Conservation (phyloP, 2,329 filamentous ascomycete species). For the Diaporthe sp. region DNA sequence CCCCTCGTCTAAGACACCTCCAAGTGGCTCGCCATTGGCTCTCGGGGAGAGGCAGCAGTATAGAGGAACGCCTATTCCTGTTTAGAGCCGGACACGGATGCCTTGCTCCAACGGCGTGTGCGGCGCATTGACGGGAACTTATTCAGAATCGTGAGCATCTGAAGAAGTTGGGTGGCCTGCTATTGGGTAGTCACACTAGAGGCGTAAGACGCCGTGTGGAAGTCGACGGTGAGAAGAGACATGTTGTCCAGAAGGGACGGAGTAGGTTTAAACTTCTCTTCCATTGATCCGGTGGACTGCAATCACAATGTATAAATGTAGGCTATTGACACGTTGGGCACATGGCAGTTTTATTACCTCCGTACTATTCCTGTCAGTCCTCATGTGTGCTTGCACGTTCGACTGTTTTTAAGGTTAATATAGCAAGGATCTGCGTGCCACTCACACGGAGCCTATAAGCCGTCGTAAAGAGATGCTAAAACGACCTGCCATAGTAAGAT, state of each 20-base stretch:
- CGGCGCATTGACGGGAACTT: background rate
- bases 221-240: background rate
- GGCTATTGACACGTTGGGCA: background rate
- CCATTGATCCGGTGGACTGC: constrained; percentile 9
- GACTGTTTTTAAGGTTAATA: background rate
- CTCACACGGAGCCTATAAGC: constrained; percentile 1
- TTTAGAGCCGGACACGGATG: background rate
- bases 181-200: background rate
- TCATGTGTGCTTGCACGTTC: background rate
- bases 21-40: background rate
- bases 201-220: background rate
- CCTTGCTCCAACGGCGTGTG: too few species aligned
- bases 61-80: background rate
- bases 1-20: background rate
- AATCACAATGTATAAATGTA: background rate
- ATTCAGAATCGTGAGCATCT: too few species aligned
- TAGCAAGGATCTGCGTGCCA: background rate
- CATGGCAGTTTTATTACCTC: background rate
- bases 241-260: background rate
- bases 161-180: background rate
- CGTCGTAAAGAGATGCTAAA: constrained; percentile 1
- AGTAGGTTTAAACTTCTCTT: background rate
- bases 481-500: background rate
- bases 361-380: background rate
- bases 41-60: background rate